Conservation (phyloP, 495 filamentous ascomycete species). For the Penicillium daleae region DNA sequence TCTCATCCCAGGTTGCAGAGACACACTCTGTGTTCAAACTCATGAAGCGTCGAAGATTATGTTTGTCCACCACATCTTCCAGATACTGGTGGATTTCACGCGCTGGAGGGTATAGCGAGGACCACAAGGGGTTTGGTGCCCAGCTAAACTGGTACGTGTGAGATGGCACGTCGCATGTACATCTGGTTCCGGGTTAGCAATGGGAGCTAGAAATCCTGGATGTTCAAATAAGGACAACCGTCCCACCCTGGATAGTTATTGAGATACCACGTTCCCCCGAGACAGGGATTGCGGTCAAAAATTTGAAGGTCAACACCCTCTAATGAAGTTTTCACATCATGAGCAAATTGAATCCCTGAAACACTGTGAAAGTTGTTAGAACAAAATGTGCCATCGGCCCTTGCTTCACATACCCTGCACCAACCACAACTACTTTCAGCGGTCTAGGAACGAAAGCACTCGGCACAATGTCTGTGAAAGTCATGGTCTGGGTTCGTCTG, state of each 20-base stretch:
- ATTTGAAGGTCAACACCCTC: constrained; percentile 1
- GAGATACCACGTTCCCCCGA: background rate
- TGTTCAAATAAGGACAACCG: background rate
- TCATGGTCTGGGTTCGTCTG: background rate
- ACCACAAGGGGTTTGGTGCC: background rate
- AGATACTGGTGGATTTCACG: background rate
- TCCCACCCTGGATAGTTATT: background rate
- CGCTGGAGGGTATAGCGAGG: background rate
- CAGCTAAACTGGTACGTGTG: background rate
- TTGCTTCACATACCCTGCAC: background rate
- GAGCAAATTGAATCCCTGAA: background rate
- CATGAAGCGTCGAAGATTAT: background rate
- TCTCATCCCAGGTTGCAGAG: background rate
- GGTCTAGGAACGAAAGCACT: background rate
- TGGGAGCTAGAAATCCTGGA: too few relatives aligned
- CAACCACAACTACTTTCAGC: background rate
- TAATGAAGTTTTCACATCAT: background rate
- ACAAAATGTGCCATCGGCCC: background rate
- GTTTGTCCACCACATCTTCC: background rate
- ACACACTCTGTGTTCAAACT: background rate
- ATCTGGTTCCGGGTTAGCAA: background rate
- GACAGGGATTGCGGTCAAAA: background rate
- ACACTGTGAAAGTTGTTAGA: background rate
- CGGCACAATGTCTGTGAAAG: background rate
- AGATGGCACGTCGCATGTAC: background rate